Evolutionary conservation across 495 filamentous ascomycete species (phyloP), one percentile per base, ranked within the genome.

Genomic region (Tuber brumale): DNA sequence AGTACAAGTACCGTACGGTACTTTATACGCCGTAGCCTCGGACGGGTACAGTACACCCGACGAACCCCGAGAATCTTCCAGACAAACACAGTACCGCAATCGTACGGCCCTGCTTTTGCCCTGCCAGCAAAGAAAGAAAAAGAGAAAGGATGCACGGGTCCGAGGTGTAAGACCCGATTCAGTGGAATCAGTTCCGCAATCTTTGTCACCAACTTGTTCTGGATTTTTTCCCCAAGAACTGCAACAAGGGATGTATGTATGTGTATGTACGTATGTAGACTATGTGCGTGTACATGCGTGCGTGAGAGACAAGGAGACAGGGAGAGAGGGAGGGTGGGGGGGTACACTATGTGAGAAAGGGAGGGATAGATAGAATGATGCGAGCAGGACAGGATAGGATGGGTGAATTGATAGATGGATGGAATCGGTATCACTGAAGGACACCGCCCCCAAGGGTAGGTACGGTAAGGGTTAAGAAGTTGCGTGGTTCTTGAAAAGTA

Each of bases 141-240:
- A 14, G 23, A 5, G 7, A n/a, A 66, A 16, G 23, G n/a, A 66
- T 66, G 57, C 57, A 31, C 57, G n/a, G 57, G 57, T 18, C 27
- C 57, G 57, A 31, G 12, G 27, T 31, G 57, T 66, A 31, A 66
- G 57, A 66, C n/a, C 57, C 57, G 57, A 31, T 14, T n/a, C 27
- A 16, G 57, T 66, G 57, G 57, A 66, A 66, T 61, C 51, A 61
- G n/a, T 2, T 61, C 51, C 51, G 51, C n/a, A 61, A 61, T 6
- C n/a, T 66, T 31, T 66, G 57, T 66, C 27, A 66, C 57, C 57
- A 31, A 5, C 57, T 66, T 10, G 57, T 31, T 66, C 57, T 31
- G 57, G 57, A 66, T 66, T 66, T 18, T 31, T 66, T 66, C 57
- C 57, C 57, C 57, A 66, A 66, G 57, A 66, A 66, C 57, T 66